Conservation (phyloP, 139 green algal genomes). For the Coelastrella sp. region DNA sequence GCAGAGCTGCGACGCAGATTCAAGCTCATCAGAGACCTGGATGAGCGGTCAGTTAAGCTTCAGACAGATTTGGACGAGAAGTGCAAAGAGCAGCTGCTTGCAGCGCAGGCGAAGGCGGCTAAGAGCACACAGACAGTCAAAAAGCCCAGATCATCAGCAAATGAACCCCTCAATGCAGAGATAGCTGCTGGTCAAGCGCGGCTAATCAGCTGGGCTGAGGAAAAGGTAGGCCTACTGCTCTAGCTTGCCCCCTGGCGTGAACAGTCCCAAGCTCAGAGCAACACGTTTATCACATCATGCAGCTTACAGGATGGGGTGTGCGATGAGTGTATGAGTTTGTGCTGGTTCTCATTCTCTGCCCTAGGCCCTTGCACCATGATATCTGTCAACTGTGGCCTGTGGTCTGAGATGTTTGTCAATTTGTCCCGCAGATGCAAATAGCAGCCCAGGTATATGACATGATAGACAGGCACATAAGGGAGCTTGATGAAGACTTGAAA, state of each 20-base stretch:
- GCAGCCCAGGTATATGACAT: conserved; percentile 86
- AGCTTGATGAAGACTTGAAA: conserved; percentile 65
- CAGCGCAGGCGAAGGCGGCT: background rate
- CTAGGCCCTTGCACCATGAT: background rate
- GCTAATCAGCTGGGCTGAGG: conserved; percentile 62
- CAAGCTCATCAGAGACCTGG: conserved; percentile 73
- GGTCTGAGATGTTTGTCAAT: background rate
- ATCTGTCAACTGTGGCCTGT: background rate
- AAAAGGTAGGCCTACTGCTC: conserved; percentile 47
- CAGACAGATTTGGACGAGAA: conserved; percentile 66
- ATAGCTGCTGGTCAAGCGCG: conserved; percentile 57
- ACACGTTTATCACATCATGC: background rate
- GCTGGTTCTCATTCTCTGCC: no score
- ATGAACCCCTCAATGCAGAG: conserved; percentile 22
- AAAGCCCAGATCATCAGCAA: no score
- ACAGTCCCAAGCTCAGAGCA: background rate
- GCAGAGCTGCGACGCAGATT: conserved; percentile 72
- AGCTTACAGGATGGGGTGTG: background rate
- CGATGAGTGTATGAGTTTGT: background rate
- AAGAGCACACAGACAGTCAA: background rate
- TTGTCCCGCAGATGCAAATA: conserved; percentile 60
- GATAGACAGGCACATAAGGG: conserved; percentile 83
- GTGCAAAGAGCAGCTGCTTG: conserved; percentile 39
- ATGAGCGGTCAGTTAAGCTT: conserved; percentile 59
- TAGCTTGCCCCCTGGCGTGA: background rate